These are phyloP conservation scores for Fusarium mundagurra DNA, from an alignment of 2,329 filamentous ascomycete species.

Conservation along the genomic window DNA sequence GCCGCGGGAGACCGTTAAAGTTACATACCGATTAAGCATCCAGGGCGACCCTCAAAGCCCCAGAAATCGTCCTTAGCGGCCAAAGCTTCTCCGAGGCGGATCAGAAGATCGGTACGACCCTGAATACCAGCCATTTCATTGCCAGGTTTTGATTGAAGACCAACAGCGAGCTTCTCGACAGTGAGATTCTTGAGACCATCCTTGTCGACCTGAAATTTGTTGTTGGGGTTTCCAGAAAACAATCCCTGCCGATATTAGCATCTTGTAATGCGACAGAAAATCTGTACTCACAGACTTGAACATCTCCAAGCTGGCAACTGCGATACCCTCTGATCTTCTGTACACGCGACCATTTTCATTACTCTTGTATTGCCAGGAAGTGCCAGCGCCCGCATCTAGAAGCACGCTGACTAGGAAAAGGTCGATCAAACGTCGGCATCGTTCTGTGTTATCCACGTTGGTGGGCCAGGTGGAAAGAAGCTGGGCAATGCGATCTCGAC, in stretches of 20 bases:
- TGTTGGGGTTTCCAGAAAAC: conserved; percentile 83
- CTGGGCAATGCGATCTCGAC: conserved; percentile 76
- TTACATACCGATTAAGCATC: conserved; percentile 87
- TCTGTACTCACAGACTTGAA: conserved; percentile 74
- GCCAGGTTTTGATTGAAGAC: conserved; percentile 82
- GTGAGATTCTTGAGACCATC: conserved; percentile 80
- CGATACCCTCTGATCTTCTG: conserved; percentile 86
- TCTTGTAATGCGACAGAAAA: neutral
- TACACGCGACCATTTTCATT: conserved; percentile 86
- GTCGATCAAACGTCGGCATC: conserved; percentile 79
- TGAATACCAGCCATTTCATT: conserved; percentile 88
- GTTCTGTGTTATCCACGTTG: conserved; percentile 75
- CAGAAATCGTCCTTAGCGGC: conserved; percentile 82
- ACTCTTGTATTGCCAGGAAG: conserved; percentile 91
- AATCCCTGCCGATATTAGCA: conserved; percentile 63
- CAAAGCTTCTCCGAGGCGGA: conserved; percentile 79
- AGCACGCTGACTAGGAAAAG: conserved; percentile 83
- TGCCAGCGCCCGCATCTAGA: conserved; percentile 89
- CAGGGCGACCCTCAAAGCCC: conserved; percentile 83
- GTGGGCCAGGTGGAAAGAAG: conserved; percentile 75
- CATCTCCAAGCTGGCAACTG: conserved; percentile 83
- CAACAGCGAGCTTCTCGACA: conserved; percentile 77
- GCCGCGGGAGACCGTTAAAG: neutral
- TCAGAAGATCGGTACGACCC: conserved; percentile 82
- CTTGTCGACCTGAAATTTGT: conserved; percentile 91